These are phyloP conservation scores for Seiridium unicorne DNA, from an alignment of 2,329 filamentous ascomycete species.

Conservation along the genomic window DNA sequence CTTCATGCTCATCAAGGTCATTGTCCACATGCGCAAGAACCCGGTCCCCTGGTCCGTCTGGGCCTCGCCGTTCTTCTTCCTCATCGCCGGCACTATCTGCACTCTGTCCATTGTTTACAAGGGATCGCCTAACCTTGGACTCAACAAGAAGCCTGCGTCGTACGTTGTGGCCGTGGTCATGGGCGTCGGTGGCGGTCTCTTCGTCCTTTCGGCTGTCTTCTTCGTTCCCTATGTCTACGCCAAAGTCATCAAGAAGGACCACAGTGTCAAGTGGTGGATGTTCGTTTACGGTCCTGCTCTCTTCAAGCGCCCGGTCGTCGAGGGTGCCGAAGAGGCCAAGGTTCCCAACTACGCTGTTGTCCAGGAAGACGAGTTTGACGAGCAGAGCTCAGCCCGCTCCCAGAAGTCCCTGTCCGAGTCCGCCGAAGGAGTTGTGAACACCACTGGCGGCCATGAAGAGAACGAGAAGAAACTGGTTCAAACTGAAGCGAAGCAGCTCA, in stretches of 20 bases:
- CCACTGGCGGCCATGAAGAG: constrained; percentile 16
- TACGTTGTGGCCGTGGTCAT: constrained; percentile 67
- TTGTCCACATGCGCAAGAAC: constrained; percentile 71
- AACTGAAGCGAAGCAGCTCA: constrained; percentile 48
- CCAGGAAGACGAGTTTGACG: constrained; percentile 57
- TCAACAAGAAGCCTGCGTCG: constrained; percentile 65
- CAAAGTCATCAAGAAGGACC: constrained; percentile 67
- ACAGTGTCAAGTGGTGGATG: constrained; percentile 62
- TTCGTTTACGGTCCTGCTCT: constrained; percentile 63
- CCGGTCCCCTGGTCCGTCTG: constrained; percentile 72
- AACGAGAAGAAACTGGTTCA: constrained; percentile 43
- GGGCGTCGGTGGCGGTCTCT: constrained; percentile 60
- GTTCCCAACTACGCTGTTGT: constrained; percentile 78
- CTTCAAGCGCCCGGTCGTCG: constrained; percentile 55
- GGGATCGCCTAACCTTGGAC: constrained; percentile 66
- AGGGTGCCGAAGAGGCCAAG: constrained; percentile 49
- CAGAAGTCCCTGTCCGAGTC: constrained; percentile 27
- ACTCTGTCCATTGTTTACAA: constrained; percentile 80
- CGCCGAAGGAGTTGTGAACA: not conserved
- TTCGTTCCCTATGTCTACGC: constrained; percentile 71
- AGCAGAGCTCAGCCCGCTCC: constrained; percentile 24
- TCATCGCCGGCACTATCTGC: constrained; percentile 71
- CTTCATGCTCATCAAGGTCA: constrained; percentile 70
- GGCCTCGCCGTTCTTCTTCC: constrained; percentile 74
- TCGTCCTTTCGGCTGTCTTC: constrained; percentile 61